Conservation (phyloP, 768 basidiomycete species). For the Dacryopinax spathularia region DNA sequence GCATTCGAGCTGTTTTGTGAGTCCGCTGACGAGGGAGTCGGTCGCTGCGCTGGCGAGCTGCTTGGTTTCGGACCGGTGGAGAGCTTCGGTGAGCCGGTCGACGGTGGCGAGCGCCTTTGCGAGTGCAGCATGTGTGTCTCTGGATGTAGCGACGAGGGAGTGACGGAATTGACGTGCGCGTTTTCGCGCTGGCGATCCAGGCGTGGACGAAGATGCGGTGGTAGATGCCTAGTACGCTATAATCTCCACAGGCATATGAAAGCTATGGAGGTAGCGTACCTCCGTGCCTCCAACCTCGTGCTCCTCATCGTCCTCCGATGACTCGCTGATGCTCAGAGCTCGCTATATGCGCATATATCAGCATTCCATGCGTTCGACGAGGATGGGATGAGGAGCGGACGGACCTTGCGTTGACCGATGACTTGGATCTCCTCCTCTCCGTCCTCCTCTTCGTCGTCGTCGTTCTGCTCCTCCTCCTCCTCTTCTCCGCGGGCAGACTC, state of each 20-base stretch:
- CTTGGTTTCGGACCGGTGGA: background rate
- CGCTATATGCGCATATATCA: background rate
- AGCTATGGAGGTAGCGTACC: too few species aligned
- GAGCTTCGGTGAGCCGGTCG: background rate
- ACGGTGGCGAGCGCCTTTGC: background rate
- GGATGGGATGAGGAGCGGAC: background rate
- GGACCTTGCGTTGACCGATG: background rate
- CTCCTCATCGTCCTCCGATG: conserved; percentile 1
- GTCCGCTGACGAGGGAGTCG: background rate
- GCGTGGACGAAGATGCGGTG: too few species aligned
- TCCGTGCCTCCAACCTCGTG: too few species aligned
- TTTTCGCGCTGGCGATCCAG: background rate
- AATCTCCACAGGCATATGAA: too few species aligned
- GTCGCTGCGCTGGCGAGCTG: background rate
- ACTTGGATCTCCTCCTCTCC: background rate
- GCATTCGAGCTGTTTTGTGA: background rate
- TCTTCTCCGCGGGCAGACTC: too few species aligned
- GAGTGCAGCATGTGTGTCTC: background rate
- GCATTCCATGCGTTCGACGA: background rate
- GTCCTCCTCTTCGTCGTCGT: too few species aligned
- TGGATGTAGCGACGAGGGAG: background rate
- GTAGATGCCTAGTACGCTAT: too few species aligned
- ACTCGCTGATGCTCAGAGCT: background rate
- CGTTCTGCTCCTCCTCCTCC: too few species aligned
- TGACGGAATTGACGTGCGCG: background rate